Conservation (phyloP, 176 grass and related monocot species). For the Carex cristatella region DNA sequence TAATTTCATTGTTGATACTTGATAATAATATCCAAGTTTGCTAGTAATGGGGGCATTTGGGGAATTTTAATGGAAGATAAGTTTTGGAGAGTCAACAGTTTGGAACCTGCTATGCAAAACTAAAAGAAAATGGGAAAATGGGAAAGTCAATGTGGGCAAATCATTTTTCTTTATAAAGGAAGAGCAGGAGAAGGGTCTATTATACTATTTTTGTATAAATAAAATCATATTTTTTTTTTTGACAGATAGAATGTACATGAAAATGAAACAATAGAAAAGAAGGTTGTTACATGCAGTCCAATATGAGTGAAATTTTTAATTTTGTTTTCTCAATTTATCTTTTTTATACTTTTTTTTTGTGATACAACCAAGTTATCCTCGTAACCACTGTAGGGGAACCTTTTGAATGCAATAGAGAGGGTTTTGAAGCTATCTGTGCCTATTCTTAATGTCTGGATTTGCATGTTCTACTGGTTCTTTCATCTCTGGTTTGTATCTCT, state of each 20-base stretch:
- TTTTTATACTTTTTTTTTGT: background rate
- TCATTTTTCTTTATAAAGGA: background rate
- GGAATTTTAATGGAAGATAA: background rate
- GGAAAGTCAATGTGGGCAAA: background rate
- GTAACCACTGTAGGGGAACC: conserved; percentile 71
- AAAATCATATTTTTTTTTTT: background rate
- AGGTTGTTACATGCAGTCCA: background rate
- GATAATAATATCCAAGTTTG: too few species aligned
- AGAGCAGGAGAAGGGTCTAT: background rate
- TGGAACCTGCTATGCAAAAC: background rate
- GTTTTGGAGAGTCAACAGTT: background rate
- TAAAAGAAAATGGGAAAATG: background rate
- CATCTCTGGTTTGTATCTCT: conserved; percentile 81
- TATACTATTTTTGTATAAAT: background rate
- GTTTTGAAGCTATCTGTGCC: conserved; percentile 93
- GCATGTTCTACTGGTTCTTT: conserved; percentile 99
- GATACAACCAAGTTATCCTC: conserved; percentile 83
- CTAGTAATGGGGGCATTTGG: background rate
- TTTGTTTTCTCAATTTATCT: background rate
- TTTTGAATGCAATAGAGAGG: conserved; percentile 94
- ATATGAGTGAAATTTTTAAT: background rate
- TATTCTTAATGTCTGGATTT: conserved; percentile 91
- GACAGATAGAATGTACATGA: background rate
- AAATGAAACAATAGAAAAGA: background rate
- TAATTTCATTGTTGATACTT: too few species aligned